Evolutionary conservation across 1,284 basidiomycete genomes (phyloP), one percentile per base, ranked within the genome.

Genomic region (Rhizoctonia solani): DNA sequence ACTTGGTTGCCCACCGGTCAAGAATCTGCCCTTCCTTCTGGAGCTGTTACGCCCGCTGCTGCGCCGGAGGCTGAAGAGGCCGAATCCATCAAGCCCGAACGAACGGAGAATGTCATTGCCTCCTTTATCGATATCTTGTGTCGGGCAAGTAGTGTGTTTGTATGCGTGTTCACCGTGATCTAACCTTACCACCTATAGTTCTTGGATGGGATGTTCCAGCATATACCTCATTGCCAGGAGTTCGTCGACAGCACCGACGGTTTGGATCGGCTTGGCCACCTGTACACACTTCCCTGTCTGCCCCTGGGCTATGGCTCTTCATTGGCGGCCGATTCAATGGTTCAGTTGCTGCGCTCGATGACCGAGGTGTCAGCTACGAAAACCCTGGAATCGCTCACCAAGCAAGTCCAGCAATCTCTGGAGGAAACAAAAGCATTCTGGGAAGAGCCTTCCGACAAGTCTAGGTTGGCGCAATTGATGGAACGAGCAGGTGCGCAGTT

Each of bases 191-290:
- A 66, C 32, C 37, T 68, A 16, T 72, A 95, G 90, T 93, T 96
- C 74, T 81, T 98, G 66, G 93, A 96, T 75, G 95, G 95, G 8
- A 83, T 99, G 53, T 95, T 99, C 79, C 94, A 96, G 73, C 95
- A 92, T 74, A 87, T 82, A 37, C 87, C 87, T 34, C 93, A 98
- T 75, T 93, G 92, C 80, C 87, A 88, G 69, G 96, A 98, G 72
- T 98, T 99, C 76, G 86, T 98, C 71, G 78, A 81, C 19, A 83
- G 84, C 58, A 82, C 85, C 1, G 89, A 92, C 68, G 92, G 93
- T 13, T 81, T 98, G 16, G 82, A 87, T 46, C 83, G 84, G 66
- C 79, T 99, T 25, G 87, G 94, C 56, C 82, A 83, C 69, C 81
- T 98, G 29, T 91, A 93, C 56, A 84, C 85, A 34, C 80, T 96